These are phyloP conservation scores for Populus tremula DNA, from an alignment of 345 rosid species.

Conservation along the genomic window DNA sequence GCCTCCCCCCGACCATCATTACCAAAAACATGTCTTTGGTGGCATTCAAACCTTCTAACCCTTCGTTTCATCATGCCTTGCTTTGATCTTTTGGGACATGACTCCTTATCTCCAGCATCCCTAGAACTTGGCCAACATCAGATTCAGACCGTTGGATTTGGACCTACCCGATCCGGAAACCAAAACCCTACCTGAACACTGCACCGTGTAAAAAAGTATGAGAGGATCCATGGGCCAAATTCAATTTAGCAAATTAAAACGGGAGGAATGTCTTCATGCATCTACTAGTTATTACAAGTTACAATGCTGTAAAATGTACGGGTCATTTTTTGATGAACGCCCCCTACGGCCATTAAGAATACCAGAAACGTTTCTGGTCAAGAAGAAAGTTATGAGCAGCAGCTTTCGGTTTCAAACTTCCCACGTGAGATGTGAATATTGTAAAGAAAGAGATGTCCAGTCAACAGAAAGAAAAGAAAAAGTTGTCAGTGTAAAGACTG, in stretches of 20 bases:
- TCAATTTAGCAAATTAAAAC: too few species aligned
- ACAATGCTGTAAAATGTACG: background rate
- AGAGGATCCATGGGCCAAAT: too few species aligned
- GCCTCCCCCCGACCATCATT: background rate
- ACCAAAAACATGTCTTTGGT: background rate
- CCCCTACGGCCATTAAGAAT: too few species aligned
- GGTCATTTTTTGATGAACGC: too few species aligned
- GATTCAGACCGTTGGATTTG: conserved; percentile 11
- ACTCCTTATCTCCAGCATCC: conserved; percentile 19
- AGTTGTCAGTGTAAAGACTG: background rate
- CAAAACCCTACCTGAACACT: background rate
- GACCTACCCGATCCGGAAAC: background rate
- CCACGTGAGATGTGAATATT: background rate
- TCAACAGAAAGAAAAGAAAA: background rate
- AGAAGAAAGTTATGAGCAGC: background rate
- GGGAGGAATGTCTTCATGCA: background rate
- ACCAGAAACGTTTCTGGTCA: too few species aligned
- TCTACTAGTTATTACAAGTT: background rate
- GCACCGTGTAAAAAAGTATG: background rate
- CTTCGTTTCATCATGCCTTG: conserved; percentile 11
- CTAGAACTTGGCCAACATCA: background rate
- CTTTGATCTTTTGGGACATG: conserved; percentile 27
- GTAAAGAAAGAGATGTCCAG: background rate
- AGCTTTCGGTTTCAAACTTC: background rate
- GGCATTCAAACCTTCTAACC: background rate